phyloP scores from a whole-genome alignment of 805 yeast genomes.

The Clavispora fructus region DNA sequence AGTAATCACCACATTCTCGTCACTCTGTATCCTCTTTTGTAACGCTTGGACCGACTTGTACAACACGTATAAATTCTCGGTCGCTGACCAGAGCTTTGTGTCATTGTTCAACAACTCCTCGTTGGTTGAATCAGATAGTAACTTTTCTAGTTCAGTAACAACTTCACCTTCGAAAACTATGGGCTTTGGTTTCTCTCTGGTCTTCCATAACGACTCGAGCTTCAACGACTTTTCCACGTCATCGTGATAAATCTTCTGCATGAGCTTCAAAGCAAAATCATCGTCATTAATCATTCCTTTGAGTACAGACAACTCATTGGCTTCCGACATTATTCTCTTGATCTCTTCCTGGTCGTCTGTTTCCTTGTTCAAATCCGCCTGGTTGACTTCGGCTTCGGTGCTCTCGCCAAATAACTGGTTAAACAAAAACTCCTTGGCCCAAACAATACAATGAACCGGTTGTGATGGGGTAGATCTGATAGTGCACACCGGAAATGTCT shows the following conservation, averaged over 20 bases:
- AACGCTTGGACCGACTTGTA: conserved; percentile 43
- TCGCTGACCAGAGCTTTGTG: conserved; percentile 54
- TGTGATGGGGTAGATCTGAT: conserved; percentile 95
- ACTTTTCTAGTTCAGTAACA: conserved; percentile 8
- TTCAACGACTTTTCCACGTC: conserved; percentile 72
- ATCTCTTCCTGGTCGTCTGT: conserved; percentile 62
- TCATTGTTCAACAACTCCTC: conserved; percentile 20
- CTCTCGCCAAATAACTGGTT: conserved; percentile 68
- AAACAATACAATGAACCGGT: conserved; percentile 92
- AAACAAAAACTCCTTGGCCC: conserved; percentile 93
- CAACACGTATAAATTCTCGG: conserved; percentile 61
- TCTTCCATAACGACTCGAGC: conserved; percentile 76
- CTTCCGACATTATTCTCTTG: conserved; percentile 58
- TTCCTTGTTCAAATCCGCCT: conserved; percentile 36
- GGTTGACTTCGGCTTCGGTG: conserved; percentile 15
- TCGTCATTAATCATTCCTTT: conserved; percentile 14
- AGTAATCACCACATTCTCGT: conserved; percentile 38
- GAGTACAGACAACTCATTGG: conserved; percentile 52
- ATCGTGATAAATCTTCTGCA: conserved; percentile 56
- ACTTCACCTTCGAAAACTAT: conserved; percentile 30
- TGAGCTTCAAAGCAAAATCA: conserved; percentile 36
- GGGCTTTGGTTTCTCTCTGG: conserved; percentile 64
- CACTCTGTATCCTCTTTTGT: conserved; percentile 39
- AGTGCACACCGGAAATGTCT: conserved; percentile 92
- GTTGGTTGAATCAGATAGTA: conserved; percentile 16